Percentiles rank a stretch among this genome's conserved stretches.
Conservation (phyloP, 345 rosid genomes). For the Melastoma malabathricum region DNA sequence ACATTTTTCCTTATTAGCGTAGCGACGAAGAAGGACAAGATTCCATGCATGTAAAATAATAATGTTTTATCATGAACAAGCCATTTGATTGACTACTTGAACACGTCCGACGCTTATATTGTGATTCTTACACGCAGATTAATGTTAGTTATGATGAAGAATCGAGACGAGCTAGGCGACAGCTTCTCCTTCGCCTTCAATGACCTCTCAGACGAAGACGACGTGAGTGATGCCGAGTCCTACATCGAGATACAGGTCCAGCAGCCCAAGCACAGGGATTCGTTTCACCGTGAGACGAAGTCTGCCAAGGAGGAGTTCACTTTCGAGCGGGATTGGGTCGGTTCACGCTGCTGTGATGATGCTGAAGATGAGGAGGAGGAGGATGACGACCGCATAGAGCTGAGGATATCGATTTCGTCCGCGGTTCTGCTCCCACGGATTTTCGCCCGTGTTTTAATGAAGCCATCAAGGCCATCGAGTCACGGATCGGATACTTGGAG, state of each 20-base stretch:
- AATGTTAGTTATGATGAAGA: not conserved
- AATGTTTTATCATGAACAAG: too few relatives aligned
- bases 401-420: slow-evolving; percentile 24
- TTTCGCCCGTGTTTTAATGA: not conserved
- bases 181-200: slow-evolving; percentile 17
- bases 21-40: too few relatives aligned
- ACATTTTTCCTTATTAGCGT: too few relatives aligned
- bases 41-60: too few relatives aligned
- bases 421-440: slow-evolving; percentile 4
- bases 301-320: too few relatives aligned
- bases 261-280: slow-evolving; percentile 1
- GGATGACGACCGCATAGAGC: slow-evolving; percentile 9
- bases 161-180: slow-evolving; percentile 8
- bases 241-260: slow-evolving; percentile 28
- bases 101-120: too few relatives aligned
- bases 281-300: too few relatives aligned
- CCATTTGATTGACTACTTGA: too few relatives aligned
- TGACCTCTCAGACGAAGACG: slow-evolving; percentile 5
- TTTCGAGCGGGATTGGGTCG: too few relatives aligned
- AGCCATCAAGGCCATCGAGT: not conserved
- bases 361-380: not conserved
- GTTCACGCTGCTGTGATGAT: too few relatives aligned
- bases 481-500: too few relatives aligned
- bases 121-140: too few relatives aligned
- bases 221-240: slow-evolving; percentile 10